phyloP scores from a whole-genome alignment of 305 asterid genomes.

The Fraxinus albicans region DNA sequence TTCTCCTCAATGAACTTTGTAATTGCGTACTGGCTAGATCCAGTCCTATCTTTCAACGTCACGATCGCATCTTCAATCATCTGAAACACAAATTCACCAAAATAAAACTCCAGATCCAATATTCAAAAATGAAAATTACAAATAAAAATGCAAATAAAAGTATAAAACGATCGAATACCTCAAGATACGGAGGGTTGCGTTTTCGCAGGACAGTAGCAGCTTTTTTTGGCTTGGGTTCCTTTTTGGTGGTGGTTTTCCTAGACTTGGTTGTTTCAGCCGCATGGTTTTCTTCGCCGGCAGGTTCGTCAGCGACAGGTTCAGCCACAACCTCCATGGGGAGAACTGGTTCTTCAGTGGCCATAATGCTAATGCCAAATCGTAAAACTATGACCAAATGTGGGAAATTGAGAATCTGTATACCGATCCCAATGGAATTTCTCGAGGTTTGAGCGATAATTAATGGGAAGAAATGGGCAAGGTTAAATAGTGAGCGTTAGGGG shows the following conservation, averaged over 20 bases:
- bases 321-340: conserved; percentile 27
- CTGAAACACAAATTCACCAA: conserved; percentile 27
- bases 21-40: conserved; percentile 88
- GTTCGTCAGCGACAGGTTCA: conserved; percentile 23
- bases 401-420: conserved; percentile 12
- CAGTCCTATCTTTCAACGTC: conserved; percentile 61
- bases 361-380: conserved; percentile 22
- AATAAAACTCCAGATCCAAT: conserved; percentile 20
- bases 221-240: conserved; percentile 50
- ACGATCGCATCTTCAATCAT: conserved; percentile 78
- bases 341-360: conserved; percentile 52
- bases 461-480: conserved; percentile 25
- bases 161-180: conserved; percentile 37
- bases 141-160: not conserved
- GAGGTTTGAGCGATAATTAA: conserved; percentile 15
- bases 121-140: not conserved
- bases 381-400: conserved; percentile 23
- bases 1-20: conserved; percentile 73
- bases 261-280: conserved; percentile 32
- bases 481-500: conserved; percentile 45
- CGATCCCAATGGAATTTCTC: not conserved
- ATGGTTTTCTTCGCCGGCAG: conserved; percentile 27
- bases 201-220: conserved; percentile 47
- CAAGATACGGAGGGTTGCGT: conserved; percentile 74
- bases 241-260: conserved; percentile 35